A percentile compares a stretch with the other conserved stretches of the same genome.
Conservation (phyloP, 1,284 basidiomycete genomes). For the Ceratobasidium sp. region DNA sequence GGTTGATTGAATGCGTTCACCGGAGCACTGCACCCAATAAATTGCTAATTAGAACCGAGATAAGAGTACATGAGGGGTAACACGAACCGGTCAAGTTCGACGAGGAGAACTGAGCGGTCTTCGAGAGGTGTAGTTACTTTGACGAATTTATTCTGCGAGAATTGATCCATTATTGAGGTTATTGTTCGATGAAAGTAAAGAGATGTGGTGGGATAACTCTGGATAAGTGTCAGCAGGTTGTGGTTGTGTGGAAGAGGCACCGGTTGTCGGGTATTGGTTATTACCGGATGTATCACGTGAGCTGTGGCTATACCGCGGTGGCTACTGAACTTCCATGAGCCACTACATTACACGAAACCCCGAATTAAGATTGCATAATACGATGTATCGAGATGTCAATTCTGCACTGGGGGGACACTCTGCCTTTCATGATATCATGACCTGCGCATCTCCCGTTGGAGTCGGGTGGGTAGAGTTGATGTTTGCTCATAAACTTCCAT, state of each 20-base stretch:
- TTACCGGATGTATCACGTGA: background rate
- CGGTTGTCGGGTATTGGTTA: background rate
- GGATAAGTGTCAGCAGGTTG: background rate
- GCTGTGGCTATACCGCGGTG: background rate
- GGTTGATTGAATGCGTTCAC: slow-evolving; percentile 82
- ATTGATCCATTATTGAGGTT: slow-evolving; percentile 45
- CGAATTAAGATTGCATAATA: too few species aligned
- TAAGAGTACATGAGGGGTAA: too few species aligned
- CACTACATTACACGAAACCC: too few species aligned
- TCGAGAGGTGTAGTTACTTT: slow-evolving; percentile 66
- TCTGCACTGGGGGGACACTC: too few species aligned
- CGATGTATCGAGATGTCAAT: too few species aligned
- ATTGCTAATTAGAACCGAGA: background rate
- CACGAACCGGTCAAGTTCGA: slow-evolving; percentile 65
- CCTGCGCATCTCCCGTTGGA: too few species aligned
- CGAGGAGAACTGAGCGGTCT: slow-evolving; percentile 66
- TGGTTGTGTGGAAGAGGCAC: background rate
- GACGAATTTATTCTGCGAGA: slow-evolving; percentile 64
- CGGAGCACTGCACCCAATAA: slow-evolving; percentile 65
- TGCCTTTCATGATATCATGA: too few species aligned
- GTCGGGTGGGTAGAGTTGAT: too few species aligned
- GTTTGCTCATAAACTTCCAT: too few species aligned
- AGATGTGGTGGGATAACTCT: background rate
- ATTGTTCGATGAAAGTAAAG: background rate
- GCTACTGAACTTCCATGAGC: too few species aligned